Conservation (phyloP, 352 stramenopile species). For the Pythium phragmitis region DNA sequence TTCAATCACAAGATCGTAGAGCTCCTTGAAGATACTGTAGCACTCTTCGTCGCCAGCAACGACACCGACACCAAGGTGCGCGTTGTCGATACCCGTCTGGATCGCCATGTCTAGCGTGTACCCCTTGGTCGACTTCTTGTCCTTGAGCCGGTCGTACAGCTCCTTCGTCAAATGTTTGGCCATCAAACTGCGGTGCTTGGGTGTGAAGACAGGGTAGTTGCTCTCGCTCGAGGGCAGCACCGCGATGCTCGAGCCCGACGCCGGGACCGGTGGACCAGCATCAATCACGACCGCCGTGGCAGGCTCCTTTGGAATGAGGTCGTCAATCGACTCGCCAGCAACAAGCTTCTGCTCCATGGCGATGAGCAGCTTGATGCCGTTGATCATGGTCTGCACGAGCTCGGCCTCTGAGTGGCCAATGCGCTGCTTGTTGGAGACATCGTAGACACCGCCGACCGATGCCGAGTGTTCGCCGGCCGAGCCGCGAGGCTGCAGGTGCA, state of each 20-base stretch:
- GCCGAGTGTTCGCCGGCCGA: slow-evolving; percentile 84
- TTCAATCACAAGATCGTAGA: slow-evolving; percentile 86
- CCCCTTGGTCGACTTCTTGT: slow-evolving; percentile 57
- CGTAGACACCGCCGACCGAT: slow-evolving; percentile 73
- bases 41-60: slow-evolving; percentile 86
- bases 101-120: slow-evolving; percentile 88
- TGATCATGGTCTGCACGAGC: slow-evolving; percentile 88
- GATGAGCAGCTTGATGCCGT: slow-evolving; percentile 89
- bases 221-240: slow-evolving; percentile 64
- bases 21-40: slow-evolving; percentile 78
- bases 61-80: slow-evolving; percentile 80
- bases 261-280: slow-evolving; percentile 37
- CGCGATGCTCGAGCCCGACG: slow-evolving; percentile 45
- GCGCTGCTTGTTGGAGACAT: slow-evolving; percentile 87
- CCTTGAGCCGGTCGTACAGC: slow-evolving; percentile 84
- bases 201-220: slow-evolving; percentile 77
- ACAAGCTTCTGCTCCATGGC: slow-evolving; percentile 63
- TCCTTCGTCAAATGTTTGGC: slow-evolving; percentile 80
- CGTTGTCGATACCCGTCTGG: slow-evolving; percentile 86
- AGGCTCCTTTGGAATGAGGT: slow-evolving; percentile 62
- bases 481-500: slow-evolving; percentile 78
- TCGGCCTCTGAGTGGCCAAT: slow-evolving; percentile 90
- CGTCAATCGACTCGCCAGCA: slow-evolving; percentile 59
- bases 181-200: slow-evolving; percentile 86
- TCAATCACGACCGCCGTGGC: slow-evolving; percentile 59